Conservation (phyloP, 257 asterid species). For the Pogostemon cablin region DNA sequence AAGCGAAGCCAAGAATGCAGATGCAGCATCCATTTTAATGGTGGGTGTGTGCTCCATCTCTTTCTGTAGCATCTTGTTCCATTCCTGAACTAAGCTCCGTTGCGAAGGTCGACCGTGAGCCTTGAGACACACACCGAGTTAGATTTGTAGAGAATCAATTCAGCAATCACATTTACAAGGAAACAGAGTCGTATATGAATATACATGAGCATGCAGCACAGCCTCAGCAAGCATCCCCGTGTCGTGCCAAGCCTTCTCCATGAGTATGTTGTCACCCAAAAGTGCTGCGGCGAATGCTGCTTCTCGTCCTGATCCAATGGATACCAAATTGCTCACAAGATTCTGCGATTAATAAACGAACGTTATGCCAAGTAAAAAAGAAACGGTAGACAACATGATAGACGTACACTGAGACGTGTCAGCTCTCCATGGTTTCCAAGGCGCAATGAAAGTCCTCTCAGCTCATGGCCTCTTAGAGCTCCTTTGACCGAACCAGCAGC, state of each 20-base stretch:
- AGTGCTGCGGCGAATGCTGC: constrained; percentile 98
- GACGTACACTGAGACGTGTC: constrained; percentile 89
- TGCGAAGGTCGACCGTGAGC: constrained; percentile 94
- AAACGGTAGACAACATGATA: neutral
- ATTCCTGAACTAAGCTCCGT: constrained; percentile 85
- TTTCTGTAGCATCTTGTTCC: constrained; percentile 87
- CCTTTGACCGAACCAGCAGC: constrained; percentile 98
- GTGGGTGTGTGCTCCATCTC: constrained; percentile 77
- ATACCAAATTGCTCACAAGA: constrained; percentile 78
- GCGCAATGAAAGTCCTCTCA: constrained; percentile 93
- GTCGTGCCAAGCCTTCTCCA: constrained; percentile 98
- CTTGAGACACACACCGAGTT: constrained; percentile 39
- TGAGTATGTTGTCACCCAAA: constrained; percentile 90
- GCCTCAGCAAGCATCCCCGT: constrained; percentile 99
- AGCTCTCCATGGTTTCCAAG: constrained; percentile 96
- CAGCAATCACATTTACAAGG: neutral
- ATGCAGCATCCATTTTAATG: constrained; percentile 80
- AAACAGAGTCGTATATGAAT: neutral
- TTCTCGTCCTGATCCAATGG: constrained; percentile 93
- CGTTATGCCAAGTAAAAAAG: neutral
- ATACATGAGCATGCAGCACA: constrained; percentile 92
- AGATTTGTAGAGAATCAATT: neutral
- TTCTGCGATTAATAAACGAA: constrained; percentile 56
- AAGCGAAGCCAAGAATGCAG: constrained; percentile 91
- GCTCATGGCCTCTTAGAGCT: constrained; percentile 80